Conservation (phyloP, 1,284 basidiomycete genomes). For the Phylloboletellus chloephorus region DNA sequence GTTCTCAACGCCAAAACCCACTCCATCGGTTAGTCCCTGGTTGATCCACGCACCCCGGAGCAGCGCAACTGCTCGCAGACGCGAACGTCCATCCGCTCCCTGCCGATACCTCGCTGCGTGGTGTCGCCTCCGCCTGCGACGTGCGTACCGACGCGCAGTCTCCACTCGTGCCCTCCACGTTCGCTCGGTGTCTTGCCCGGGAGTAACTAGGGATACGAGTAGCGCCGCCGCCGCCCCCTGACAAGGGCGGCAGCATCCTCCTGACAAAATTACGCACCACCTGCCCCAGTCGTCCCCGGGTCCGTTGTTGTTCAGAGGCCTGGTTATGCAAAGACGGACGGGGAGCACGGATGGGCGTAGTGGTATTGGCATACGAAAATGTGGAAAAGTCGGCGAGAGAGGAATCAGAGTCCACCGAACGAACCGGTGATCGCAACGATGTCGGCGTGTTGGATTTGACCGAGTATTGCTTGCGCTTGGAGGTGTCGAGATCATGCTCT, state of each 20-base stretch:
- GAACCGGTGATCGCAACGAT: conserved; percentile 3
- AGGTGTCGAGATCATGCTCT: background rate
- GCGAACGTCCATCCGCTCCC: conserved; percentile 22
- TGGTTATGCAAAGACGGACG: background rate
- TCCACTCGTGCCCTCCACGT: background rate
- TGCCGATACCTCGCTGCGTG: conserved; percentile 16
- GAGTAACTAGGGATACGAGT: background rate
- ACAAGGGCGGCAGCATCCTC: conserved; percentile 18
- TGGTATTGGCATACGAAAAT: conserved; percentile 2
- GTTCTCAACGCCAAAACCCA: conserved; percentile 22
- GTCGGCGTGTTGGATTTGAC: conserved; percentile 4
- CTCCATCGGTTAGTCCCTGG: conserved; percentile 17
- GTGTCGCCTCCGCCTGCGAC: conserved; percentile 9
- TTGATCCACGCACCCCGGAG: conserved; percentile 1
- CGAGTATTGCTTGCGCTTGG: background rate
- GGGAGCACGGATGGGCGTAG: background rate
- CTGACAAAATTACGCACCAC: conserved; percentile 24
- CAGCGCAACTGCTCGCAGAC: conserved; percentile 11
- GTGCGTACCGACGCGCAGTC: conserved; percentile 1
- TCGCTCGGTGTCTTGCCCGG: background rate
- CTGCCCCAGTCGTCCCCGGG: conserved; percentile 20
- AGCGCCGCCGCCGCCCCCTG: background rate
- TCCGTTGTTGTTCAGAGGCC: background rate
- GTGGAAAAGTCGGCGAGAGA: conserved; percentile 17
- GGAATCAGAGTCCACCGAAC: conserved; percentile 5